A percentile compares a stretch with the other conserved stretches of the same genome.
Conservation (phyloP, 208 protist species). For the Acanthamoeba castellanii region DNA sequence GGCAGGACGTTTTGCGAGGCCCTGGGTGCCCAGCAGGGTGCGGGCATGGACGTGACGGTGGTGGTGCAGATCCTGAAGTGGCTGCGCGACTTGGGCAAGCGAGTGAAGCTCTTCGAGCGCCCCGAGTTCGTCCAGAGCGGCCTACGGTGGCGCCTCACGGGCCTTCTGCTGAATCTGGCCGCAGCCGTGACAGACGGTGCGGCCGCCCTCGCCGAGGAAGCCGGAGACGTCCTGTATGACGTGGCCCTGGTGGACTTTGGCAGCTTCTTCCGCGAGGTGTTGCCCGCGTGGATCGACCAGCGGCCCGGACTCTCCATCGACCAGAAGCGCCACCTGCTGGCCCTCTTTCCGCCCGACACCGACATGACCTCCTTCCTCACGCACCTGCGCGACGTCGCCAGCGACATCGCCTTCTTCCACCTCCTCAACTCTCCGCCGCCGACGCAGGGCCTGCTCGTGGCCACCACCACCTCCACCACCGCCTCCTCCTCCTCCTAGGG, state of each 20-base stretch:
- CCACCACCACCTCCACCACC: no score
- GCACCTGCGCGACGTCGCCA: conserved; percentile 13
- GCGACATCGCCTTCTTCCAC: conserved; percentile 28
- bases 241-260: conserved; percentile 2
- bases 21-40: neutral
- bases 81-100: conserved; percentile 35
- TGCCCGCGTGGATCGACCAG: conserved; percentile 2
- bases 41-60: conserved; percentile 30
- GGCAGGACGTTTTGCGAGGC: conserved; percentile 6
- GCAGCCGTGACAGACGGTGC: neutral
- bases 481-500: no score
- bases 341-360: conserved; percentile 38
- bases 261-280: conserved; percentile 26
- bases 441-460: no score
- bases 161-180: neutral
- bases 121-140: neutral
- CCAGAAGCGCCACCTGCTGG: conserved; percentile 10
- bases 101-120: conserved; percentile 31
- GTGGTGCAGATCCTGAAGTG: neutral
- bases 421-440: neutral
- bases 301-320: neutral
- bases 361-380: neutral
- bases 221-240: neutral
- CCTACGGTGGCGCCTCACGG: neutral
- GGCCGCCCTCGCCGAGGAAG: neutral